Evolutionary conservation across 129 eudicot species (phyloP).

Genomic region (Daucus carota): DH1_v3.0 NC_030385.2:46138001-46138500

Average conservation of each 20-base stretch:
- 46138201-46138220: constrained; percentile 58
- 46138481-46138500: constrained; percentile 43
- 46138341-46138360: constrained; percentile 19
- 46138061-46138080: constrained; percentile 35
- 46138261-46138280: constrained; percentile 30
- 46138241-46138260: constrained; percentile 86
- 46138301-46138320: constrained; percentile 21
- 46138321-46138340: constrained; percentile 26
- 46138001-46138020: constrained; percentile 49
- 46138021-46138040: constrained; percentile 47
- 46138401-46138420: constrained; percentile 21
- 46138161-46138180: not conserved
- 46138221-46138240: constrained; percentile 59
- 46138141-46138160: not conserved
- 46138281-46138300: constrained; percentile 30
- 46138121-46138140: constrained; percentile 42
- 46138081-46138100: constrained; percentile 35
- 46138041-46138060: constrained; percentile 33
- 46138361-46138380: constrained; percentile 19
- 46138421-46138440: not conserved
- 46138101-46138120: constrained; percentile 47
- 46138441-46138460: not conserved
- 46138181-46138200: not conserved
- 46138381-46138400: constrained; percentile 30
- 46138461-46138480: not conserved